Percentiles rank a stretch among this genome's conserved stretches.
phyloP scores from a whole-genome alignment of 108 stramenopile species.

The Skeletonema menzelii region DNA sequence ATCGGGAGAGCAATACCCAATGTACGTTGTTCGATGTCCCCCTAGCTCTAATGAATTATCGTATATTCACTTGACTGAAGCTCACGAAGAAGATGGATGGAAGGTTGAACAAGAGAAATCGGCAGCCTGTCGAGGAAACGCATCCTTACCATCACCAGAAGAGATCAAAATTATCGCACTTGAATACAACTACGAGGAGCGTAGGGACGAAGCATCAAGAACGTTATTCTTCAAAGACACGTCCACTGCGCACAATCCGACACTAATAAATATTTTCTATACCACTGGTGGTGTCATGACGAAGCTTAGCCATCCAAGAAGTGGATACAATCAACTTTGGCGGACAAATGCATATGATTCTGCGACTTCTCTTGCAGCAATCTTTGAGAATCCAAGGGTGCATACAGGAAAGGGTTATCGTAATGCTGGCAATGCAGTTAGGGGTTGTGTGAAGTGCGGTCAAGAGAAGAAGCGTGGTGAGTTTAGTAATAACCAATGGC shows the following conservation, averaged over 20 bases:
- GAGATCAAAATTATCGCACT: background rate
- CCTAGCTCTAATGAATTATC: background rate
- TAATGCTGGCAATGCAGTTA: background rate
- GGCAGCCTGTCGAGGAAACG: background rate
- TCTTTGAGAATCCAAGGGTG: slow-evolving; percentile 26
- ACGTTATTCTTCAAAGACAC: slow-evolving; percentile 22
- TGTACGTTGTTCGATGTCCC: background rate
- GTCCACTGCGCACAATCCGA: background rate
- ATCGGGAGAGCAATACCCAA: background rate
- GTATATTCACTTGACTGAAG: background rate
- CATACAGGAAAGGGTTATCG: slow-evolving; percentile 22
- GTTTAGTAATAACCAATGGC: slow-evolving; percentile 12
- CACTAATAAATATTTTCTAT: slow-evolving; percentile 24
- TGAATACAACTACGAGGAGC: slow-evolving; percentile 11
- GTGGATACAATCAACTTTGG: slow-evolving; percentile 24
- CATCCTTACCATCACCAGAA: slow-evolving; percentile 2
- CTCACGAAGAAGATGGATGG: background rate
- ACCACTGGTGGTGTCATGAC: slow-evolving; percentile 32
- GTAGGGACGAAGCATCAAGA: slow-evolving; percentile 10
- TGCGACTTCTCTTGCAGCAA: slow-evolving; percentile 5
- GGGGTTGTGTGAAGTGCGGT: slow-evolving; percentile 1
- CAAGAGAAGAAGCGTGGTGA: slow-evolving; percentile 2
- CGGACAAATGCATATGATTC: slow-evolving; percentile 16
- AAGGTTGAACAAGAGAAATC: background rate
- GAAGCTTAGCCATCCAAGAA: slow-evolving; percentile 13